Percentiles rank a stretch among this genome's conserved stretches.
Conservation (phyloP, 148 eudicot species). For the Silene latifolia region DNA sequence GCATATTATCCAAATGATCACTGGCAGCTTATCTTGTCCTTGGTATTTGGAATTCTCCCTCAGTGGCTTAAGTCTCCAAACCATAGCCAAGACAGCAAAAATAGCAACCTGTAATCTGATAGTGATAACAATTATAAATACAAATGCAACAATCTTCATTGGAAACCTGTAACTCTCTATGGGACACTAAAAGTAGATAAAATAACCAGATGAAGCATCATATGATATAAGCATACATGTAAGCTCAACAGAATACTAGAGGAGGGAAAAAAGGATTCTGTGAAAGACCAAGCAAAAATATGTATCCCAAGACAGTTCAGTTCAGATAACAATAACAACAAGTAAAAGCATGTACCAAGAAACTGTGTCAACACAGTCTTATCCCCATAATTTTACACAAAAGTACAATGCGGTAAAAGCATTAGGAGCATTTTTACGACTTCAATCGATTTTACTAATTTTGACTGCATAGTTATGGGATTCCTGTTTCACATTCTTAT, state of each 20-base stretch:
- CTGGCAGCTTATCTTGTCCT: constrained; percentile 78
- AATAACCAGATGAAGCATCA: background rate
- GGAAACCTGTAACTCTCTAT: too few relatives aligned
- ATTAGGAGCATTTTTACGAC: too few relatives aligned
- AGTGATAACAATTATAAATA: constrained; percentile 6
- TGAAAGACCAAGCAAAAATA: background rate
- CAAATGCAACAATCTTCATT: background rate
- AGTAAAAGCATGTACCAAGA: background rate
- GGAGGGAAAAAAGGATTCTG: background rate
- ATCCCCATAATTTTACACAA: background rate
- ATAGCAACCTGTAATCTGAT: constrained; percentile 63
- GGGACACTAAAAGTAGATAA: background rate
- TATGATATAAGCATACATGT: too few relatives aligned
- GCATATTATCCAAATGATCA: constrained; percentile 60
- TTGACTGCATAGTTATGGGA: too few relatives aligned
- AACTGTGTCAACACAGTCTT: background rate
- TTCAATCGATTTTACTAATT: too few relatives aligned
- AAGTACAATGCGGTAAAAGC: background rate
- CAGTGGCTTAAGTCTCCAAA: constrained; percentile 66
- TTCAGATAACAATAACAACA: background rate
- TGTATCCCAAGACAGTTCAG: background rate
- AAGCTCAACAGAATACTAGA: background rate
- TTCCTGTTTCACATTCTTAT: too few relatives aligned
- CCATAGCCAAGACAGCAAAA: constrained; percentile 73
- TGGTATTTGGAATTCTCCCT: constrained; percentile 62